Base-by-base conservation (phyloP, 306 rosid genomes). In the Vicia sativa region DNA sequence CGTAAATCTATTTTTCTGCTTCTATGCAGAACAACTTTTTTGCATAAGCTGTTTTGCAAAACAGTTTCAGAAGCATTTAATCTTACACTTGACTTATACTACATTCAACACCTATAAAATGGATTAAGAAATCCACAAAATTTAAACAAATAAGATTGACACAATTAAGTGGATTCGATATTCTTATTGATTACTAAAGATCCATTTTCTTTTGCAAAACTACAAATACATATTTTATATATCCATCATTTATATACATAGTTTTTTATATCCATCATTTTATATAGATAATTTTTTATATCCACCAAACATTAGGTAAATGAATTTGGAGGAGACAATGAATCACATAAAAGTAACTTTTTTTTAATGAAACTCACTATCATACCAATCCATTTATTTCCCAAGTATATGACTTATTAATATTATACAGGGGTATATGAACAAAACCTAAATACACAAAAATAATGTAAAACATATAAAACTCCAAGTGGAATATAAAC, bases 391-490 rank as follows among this genome's bases (percentile, higher is more conserved):
- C 87, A 65, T 77, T 87, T 89, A 87, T 91, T 89, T 74, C 63
- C 65, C 66, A 79, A 60, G 78, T 68, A 77, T 77, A 71, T 70
- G 69, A 76, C 87, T 1, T 21, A 21, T 2, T 21, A n/a, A 78
- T 59, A 74, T 59, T 67, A 77, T 25, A 78, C 7, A 44, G 72
- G 80, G 79, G 86, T 68, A 63, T 56, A 69, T 68, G 67, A 80
- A 78, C 83, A 82, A 81, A 85, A 1, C 84, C 90, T 85, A 87
- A 83, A 80, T 89, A 92, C 96, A 92, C 78, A 74, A 89, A 91
- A 92, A 86, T 86, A 92, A 87, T 89, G 81, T 65, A 80, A 65
- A 70, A 78, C 82, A 72, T 69, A 74, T 9, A 76, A 74, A 91
- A 88, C 84, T 74, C 87, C 78, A 77, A 42, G 72, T 59, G 80